Percentiles rank a stretch among this genome's conserved stretches.
phyloP scores from a whole-genome alignment of 495 filamentous ascomycete species.

The Evansstolkia leycettana region DNA sequence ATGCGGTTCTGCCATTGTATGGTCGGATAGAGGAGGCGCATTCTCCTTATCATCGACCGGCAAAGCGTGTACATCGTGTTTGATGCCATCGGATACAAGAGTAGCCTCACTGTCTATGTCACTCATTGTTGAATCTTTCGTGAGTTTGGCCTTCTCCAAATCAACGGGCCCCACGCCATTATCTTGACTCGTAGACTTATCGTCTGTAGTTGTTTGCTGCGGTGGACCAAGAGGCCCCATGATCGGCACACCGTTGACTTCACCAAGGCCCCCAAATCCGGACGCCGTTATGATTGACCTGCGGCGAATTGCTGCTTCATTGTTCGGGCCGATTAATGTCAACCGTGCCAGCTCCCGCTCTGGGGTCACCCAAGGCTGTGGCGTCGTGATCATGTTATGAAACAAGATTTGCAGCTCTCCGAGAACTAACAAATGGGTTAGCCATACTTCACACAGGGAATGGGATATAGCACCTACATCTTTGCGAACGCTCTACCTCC shows the following conservation, averaged over 20 bases:
- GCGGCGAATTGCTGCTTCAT: conserved; percentile 44
- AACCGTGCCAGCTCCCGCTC: conserved; percentile 71
- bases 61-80: conserved; percentile 10
- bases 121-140: conserved; percentile 10
- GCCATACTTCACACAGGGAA: background rate
- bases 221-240: conserved; percentile 39
- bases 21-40: conserved; percentile 13
- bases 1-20: conserved; percentile 7
- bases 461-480: conserved; percentile 43
- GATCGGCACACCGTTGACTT: conserved; percentile 39
- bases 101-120: conserved; percentile 39
- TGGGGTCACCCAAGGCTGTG: conserved; percentile 44
- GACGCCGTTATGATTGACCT: conserved; percentile 37
- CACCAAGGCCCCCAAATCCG: conserved; percentile 31
- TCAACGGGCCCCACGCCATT: conserved; percentile 1
- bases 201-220: conserved; percentile 14
- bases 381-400: conserved; percentile 49
- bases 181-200: conserved; percentile 7
- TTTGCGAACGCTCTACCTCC: conserved; percentile 55
- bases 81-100: conserved; percentile 29
- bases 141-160: conserved; percentile 4
- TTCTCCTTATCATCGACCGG: conserved; percentile 33
- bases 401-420: conserved; percentile 65
- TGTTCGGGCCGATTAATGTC: conserved; percentile 53
- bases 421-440: conserved; percentile 39